These are phyloP conservation scores for Monilinia fructigena DNA, from an alignment of 2,329 filamentous ascomycete species.

Conservation along the genomic window DNA sequence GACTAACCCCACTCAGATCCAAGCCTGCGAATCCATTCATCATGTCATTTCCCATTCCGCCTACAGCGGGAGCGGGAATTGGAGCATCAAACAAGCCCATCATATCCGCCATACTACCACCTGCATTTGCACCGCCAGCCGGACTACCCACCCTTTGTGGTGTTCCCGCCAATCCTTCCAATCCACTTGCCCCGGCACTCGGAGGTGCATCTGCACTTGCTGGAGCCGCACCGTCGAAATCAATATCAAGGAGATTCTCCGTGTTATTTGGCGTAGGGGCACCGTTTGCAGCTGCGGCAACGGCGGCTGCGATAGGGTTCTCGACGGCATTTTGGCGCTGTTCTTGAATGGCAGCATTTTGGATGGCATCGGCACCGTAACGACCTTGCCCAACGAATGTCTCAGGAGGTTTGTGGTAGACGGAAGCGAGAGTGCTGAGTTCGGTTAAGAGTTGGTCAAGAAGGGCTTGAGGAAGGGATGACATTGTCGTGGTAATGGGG, in stretches of 20 bases:
- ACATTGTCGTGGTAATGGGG: constrained; percentile 90
- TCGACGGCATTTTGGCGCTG: constrained; percentile 88
- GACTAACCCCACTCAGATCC: constrained; percentile 65
- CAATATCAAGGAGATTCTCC: constrained; percentile 93
- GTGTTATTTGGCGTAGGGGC: constrained; percentile 67
- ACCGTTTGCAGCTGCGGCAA: constrained; percentile 63
- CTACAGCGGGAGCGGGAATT: constrained; percentile 35
- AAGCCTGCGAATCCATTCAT: constrained; percentile 84
- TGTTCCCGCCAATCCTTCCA: constrained; percentile 59
- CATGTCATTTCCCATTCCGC: constrained; percentile 34
- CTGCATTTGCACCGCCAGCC: constrained; percentile 41
- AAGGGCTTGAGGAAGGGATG: constrained; percentile 76
- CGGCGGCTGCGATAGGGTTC: constrained; percentile 88
- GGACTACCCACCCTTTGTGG: constrained; percentile 69
- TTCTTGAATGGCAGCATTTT: constrained; percentile 94
- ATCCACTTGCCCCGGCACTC: constrained; percentile 47
- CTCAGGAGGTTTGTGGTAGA: constrained; percentile 97
- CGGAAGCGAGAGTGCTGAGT: constrained; percentile 90
- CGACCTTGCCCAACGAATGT: constrained; percentile 96
- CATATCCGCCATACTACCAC: constrained; percentile 75
- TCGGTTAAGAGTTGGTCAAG: constrained; percentile 89
- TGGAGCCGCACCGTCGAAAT: constrained; percentile 89
- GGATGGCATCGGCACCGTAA: constrained; percentile 90
- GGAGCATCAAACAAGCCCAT: constrained; percentile 62
- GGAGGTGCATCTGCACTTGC: constrained; percentile 75